Conservation (phyloP, 2,329 filamentous ascomycete genomes). For the Ceratocystis ficicola region DNA sequence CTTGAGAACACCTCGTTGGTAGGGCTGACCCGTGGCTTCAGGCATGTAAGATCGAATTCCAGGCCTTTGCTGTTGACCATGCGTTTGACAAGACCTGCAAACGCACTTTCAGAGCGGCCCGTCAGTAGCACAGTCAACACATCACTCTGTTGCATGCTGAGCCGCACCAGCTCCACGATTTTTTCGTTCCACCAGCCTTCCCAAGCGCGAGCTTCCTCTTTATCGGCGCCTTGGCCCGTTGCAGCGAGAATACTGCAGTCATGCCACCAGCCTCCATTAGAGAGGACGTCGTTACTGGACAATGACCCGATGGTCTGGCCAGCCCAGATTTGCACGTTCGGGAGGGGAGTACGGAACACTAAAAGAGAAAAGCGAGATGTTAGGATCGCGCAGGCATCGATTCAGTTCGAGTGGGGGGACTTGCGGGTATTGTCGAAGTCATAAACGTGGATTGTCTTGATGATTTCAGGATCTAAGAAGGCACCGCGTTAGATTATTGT, state of each 20-base stretch:
- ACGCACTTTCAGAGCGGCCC: slow-evolving; percentile 66
- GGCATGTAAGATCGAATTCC: slow-evolving; percentile 73
- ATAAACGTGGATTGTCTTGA: slow-evolving; percentile 80
- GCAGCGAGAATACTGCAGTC: slow-evolving; percentile 73
- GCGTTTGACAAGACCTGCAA: slow-evolving; percentile 65
- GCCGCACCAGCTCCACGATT: slow-evolving; percentile 64
- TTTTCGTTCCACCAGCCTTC: slow-evolving; percentile 94
- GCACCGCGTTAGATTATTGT: too few relatives aligned
- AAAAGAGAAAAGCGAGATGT: slow-evolving; percentile 19
- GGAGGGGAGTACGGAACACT: slow-evolving; percentile 87
- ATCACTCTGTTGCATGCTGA: slow-evolving; percentile 75
- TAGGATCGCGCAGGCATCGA: neutral
- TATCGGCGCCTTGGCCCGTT: slow-evolving; percentile 69
- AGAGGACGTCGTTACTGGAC: slow-evolving; percentile 61
- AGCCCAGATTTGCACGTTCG: slow-evolving; percentile 81
- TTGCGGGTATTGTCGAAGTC: slow-evolving; percentile 94
- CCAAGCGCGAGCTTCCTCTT: slow-evolving; percentile 76
- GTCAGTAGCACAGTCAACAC: slow-evolving; percentile 78
- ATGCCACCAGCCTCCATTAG: slow-evolving; percentile 94
- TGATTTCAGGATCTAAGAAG: slow-evolving; percentile 45
- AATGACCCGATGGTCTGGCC: slow-evolving; percentile 64
- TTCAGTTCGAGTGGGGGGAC: slow-evolving; percentile 26
- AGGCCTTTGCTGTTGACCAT: slow-evolving; percentile 68
- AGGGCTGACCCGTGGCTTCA: slow-evolving; percentile 78
- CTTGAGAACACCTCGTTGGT: slow-evolving; percentile 63